Evolutionary conservation across 148 eudicot species (phyloP), one percentile per base, ranked within the genome.

Genomic region (Rhododendron vialii): DNA sequence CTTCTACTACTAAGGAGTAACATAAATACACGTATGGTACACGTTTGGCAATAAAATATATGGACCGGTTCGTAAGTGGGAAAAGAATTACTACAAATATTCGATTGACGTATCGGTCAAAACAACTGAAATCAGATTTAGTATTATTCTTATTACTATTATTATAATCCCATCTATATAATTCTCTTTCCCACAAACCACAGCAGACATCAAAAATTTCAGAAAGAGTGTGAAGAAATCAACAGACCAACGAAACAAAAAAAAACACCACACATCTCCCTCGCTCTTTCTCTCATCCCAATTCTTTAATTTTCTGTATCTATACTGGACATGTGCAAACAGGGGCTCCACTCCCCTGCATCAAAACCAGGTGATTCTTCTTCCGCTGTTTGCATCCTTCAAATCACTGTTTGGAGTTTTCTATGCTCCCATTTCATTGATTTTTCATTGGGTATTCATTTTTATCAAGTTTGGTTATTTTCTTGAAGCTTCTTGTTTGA

Each of bases 331-430:
- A 65, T 71, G 79, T 20, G 63, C 61, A 67, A 63, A 83, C 55
- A 41, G 35, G 50, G 77, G 85, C 76, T 61, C 57, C 55, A 45
- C 77, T 45, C 51, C 36, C 67, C 77, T 43, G 45, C 30, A 71
- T 47, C 43, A 47, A 71, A 69, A 17, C 85, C 78, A 71, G 85
- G 85, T 83, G 33, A 15, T 15, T 71, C 35, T 20, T 59, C 38
- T 38, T 63, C 73, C 22, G 15, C 38, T 67, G 13, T n/a, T 45
- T 67, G 10, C 53, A 13, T 47, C 2, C 33, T 41, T 22, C 24
- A n/a, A 26, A 26, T n/a, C 22, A 45, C 12, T 36, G 53, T 14
- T 38, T 63, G 50, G 76, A n/a, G 35, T 26, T 63, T 36, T 83
- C 53, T 45, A 28, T 20, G 61, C 17, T 82, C 43, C 3, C 71